These are phyloP conservation scores for Zizania latifolia DNA, from an alignment of 176 grass and related monocot genomes.

Conservation along the genomic window DNA sequence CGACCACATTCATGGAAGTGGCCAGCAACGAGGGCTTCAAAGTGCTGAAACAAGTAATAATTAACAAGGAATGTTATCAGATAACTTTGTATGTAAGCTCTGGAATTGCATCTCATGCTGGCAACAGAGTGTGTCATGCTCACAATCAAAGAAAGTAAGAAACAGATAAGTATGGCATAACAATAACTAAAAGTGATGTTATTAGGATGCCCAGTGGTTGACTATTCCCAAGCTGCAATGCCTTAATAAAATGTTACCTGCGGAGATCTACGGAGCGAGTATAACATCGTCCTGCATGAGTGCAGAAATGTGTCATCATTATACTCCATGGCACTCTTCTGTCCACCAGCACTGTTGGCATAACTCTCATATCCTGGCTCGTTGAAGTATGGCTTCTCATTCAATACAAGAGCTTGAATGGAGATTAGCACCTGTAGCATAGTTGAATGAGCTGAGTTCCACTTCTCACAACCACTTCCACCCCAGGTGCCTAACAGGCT, in stretches of 20 bases:
- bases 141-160: neutral
- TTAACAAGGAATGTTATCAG: neutral
- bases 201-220: neutral
- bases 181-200: neutral
- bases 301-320: conserved; percentile 56
- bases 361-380: conserved; percentile 58
- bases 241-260: conserved; percentile 43
- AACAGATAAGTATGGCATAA: neutral
- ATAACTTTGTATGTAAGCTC: neutral
- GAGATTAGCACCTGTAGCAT: conserved; percentile 92
- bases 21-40: conserved; percentile 62
- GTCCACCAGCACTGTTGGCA: conserved; percentile 41
- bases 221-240: neutral
- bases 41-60: conserved; percentile 64
- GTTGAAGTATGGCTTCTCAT: conserved; percentile 91
- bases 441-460: conserved; percentile 68
- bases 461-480: conserved; percentile 72
- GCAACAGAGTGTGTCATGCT: neutral
- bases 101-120: neutral
- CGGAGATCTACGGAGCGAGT: conserved; percentile 65
- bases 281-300: conserved; percentile 89
- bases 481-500: conserved; percentile 80
- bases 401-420: conserved; percentile 88
- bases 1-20: conserved; percentile 60
- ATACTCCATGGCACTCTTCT: conserved; percentile 39